phyloP scores from a whole-genome alignment of 495 filamentous ascomycete genomes.

The Podospora australis region DNA sequence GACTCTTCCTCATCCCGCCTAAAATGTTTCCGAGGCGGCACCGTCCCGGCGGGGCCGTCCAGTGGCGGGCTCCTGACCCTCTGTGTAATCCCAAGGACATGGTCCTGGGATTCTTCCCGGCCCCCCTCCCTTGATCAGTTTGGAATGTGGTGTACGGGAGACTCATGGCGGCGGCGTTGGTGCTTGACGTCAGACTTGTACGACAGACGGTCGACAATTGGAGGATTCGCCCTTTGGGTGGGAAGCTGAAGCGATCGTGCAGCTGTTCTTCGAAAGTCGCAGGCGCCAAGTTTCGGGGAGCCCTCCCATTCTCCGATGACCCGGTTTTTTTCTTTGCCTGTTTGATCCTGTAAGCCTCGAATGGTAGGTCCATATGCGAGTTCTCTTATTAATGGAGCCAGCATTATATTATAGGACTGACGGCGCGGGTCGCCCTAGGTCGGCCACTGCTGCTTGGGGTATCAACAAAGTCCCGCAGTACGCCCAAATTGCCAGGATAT shows the following conservation, averaged over 20 bases:
- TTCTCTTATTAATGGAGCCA: slow-evolving; percentile 6
- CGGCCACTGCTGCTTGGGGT: slow-evolving; percentile 5
- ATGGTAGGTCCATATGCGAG: slow-evolving; percentile 15
- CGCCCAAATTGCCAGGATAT: slow-evolving; percentile 7
- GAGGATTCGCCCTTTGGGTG: not conserved
- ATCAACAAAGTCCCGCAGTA: slow-evolving; percentile 6
- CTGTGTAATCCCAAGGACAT: slow-evolving; percentile 28
- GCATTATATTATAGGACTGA: slow-evolving; percentile 17
- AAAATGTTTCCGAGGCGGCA: slow-evolving; percentile 18
- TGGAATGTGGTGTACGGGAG: slow-evolving; percentile 9
- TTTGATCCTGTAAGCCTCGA: slow-evolving; percentile 6
- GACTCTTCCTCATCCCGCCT: slow-evolving; percentile 22
- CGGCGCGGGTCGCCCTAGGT: slow-evolving; percentile 6
- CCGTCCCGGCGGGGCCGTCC: slow-evolving; percentile 23
- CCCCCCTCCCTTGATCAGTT: slow-evolving; percentile 9
- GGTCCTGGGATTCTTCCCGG: slow-evolving; percentile 26
- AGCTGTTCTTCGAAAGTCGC: not conserved
- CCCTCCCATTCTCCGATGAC: slow-evolving; percentile 11
- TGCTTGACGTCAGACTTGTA: slow-evolving; percentile 17
- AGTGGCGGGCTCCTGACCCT: slow-evolving; percentile 21
- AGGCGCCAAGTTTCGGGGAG: slow-evolving; percentile 15
- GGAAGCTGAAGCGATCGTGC: not conserved
- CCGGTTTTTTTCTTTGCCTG: slow-evolving; percentile 19
- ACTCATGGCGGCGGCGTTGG: slow-evolving; percentile 5
- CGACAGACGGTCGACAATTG: slow-evolving; percentile 4